Base-by-base conservation (phyloP, 352 stramenopile species). In the Phytophthora palmivora region DNA sequence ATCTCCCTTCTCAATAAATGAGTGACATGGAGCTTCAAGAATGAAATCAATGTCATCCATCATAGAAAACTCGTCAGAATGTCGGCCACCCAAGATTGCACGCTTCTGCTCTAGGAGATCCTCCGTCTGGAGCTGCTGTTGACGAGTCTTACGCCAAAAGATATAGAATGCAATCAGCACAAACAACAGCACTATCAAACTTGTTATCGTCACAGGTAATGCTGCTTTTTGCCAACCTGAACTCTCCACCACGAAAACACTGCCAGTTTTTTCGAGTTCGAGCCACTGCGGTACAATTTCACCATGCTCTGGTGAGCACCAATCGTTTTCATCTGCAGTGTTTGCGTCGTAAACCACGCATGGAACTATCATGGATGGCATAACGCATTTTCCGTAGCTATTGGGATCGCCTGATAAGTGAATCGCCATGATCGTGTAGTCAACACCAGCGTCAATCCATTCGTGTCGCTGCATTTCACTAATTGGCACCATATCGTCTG, bases 321-420 rank as follows among this genome's bases (percentile, higher is more conserved):
- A 84, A 10, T 58, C 38, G 14, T 41, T 51, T 5, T 55, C 43
- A 12, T 65, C 52, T 4, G 55, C 24, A 15, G 19, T 55, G 15
- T 32, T 44, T 4, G 38, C 26, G n/a, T 58, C 53, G 45, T 74
- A 72, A 0, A 44, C 54, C 11, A 82, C 49, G n/a, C 74, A 87
- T 0, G 74, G 74, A 22, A 87, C 43, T 9, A 56, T 79, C 65
- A 87, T 82, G 5, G 74, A 78, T 37, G 72, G 72, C 45, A 74
- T 43, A 9, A 74, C 33, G 28, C 74, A 84, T 37, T 75, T 79
- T 18, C 63, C 63, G 61, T 82, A 84, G n/a, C 47, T 67, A 38
- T 80, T 80, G 12, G 52, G 59, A 42, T 82, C 70, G 11, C 56
- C 57, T 1, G 36, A 19, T 11, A 86, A 46, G 33, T 87, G 72